phyloP scores from a whole-genome alignment of 306 rosid species.

The Medicago ruthenica region DNA sequence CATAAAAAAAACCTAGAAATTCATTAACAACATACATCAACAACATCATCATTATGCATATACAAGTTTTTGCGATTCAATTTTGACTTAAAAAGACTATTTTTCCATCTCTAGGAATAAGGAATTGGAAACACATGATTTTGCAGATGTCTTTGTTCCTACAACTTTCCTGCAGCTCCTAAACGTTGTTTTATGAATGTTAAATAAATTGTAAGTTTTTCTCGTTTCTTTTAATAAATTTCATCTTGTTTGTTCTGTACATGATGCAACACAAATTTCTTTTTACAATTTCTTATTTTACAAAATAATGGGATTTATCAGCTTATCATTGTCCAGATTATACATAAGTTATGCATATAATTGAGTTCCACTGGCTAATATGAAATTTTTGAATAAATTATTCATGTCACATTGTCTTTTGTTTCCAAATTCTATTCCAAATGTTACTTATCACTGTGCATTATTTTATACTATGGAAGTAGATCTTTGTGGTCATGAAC shows the following conservation, averaged over 20 bases:
- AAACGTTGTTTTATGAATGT: slow-evolving; percentile 1
- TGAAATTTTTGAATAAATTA: neutral
- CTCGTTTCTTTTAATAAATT: neutral
- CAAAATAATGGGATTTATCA: neutral
- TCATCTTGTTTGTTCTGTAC: neutral
- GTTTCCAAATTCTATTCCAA: slow-evolving; percentile 29
- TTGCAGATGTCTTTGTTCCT: neutral
- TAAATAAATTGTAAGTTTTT: neutral
- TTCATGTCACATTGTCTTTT: slow-evolving; percentile 25
- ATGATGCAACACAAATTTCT: slow-evolving; percentile 8
- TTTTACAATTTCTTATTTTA: slow-evolving; percentile 21
- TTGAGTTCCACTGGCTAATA: neutral
- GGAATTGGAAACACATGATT: slow-evolving; percentile 1
- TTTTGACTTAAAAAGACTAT: neutral
- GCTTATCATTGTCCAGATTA: slow-evolving; percentile 2
- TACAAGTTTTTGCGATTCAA: neutral
- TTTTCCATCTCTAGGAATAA: slow-evolving; percentile 27
- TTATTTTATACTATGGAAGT: neutral
- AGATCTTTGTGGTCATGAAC: no score
- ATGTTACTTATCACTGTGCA: neutral
- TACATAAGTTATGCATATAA: neutral
- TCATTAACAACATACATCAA: no score
- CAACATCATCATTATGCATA: neutral
- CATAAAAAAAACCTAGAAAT: no score
- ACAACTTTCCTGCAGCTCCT: slow-evolving; percentile 9